Evolutionary conservation across 441 rosid species (phyloP).

Genomic region (Mallotus japonicus): DNA sequence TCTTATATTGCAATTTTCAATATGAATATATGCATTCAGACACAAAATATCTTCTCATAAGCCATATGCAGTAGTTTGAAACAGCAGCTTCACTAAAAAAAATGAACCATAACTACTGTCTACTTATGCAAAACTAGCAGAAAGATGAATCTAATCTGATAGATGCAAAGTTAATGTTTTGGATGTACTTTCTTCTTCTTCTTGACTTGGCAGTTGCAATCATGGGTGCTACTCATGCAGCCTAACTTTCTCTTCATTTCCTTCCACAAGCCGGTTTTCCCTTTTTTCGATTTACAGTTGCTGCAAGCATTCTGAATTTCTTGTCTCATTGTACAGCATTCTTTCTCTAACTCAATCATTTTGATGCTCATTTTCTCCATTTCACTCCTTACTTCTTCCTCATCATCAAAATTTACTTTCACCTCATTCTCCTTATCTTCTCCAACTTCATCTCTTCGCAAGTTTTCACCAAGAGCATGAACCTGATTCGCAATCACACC

Average conservation of each 20-base stretch:
- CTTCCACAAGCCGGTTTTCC: constrained; percentile 43
- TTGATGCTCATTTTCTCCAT: constrained; percentile 29
- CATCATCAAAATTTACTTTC: constrained; percentile 7
- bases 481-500: constrained; percentile 36
- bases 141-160: background rate
- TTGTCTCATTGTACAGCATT: background rate
- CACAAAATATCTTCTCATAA: background rate
- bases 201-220: constrained; percentile 51
- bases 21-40: background rate
- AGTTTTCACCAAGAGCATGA: constrained; percentile 26
- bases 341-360: constrained; percentile 22
- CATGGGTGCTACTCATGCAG: constrained; percentile 45
- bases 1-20: background rate
- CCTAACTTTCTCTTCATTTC: constrained; percentile 86
- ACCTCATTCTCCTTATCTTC: constrained; percentile 28
- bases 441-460: constrained; percentile 28
- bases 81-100: no score
- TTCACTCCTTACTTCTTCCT: constrained; percentile 40
- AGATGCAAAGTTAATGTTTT: constrained; percentile 11
- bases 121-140: background rate
- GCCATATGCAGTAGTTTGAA: background rate
- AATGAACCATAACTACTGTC: background rate
- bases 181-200: constrained; percentile 68
- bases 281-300: background rate
- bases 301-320: background rate